Evolutionary conservation across 768 basidiomycete species (phyloP).

Genomic region (Tulasnella sp.): DNA sequence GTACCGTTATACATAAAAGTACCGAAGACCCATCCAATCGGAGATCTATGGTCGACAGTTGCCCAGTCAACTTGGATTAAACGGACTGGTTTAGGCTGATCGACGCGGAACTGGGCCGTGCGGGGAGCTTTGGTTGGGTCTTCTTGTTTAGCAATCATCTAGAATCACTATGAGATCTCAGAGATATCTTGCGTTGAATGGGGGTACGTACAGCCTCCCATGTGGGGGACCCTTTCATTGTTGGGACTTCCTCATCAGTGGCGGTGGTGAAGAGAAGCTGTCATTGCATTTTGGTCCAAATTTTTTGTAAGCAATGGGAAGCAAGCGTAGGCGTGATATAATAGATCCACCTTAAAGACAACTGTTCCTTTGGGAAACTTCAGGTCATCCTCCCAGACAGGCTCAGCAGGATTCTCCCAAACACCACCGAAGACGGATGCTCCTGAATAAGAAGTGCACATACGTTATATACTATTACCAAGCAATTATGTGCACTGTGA

Average conservation of each 20-base stretch:
- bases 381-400: background rate
- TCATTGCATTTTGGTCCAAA: no score
- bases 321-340: no score
- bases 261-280: slow-evolving; percentile 24
- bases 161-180: background rate
- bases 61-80: slow-evolving; percentile 30
- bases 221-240: slow-evolving; percentile 20
- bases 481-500: no score
- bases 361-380: slow-evolving; percentile 6
- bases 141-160: background rate
- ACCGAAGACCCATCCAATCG: slow-evolving; percentile 27
- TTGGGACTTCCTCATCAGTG: slow-evolving; percentile 6
- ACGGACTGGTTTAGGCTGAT: background rate
- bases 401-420: background rate
- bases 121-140: background rate
- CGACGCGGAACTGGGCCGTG: background rate
- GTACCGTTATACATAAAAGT: slow-evolving; percentile 14
- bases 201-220: slow-evolving; percentile 8
- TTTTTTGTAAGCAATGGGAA: background rate
- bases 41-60: background rate
- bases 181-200: background rate
- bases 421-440: slow-evolving; percentile 20
- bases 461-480: background rate
- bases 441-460: background rate
- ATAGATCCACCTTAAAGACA: slow-evolving; percentile 8